Percentiles rank a stretch among this genome's conserved stretches.
phyloP scores from a whole-genome alignment of 225 moss, liverwort and hornwort genomes.

The Takakia lepidozioides region DNA sequence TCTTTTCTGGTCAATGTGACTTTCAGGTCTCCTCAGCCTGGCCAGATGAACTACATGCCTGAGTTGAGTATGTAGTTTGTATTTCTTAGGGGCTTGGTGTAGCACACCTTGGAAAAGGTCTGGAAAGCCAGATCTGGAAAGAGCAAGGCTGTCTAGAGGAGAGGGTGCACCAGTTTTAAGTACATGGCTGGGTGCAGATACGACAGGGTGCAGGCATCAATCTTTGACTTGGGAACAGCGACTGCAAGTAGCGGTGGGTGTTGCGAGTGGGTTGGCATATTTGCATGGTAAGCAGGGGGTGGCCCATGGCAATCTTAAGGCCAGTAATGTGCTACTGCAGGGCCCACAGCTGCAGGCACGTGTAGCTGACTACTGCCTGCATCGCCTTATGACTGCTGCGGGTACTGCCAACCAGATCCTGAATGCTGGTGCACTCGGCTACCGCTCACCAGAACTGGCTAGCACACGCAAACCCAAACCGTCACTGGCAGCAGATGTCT shows the following conservation, averaged over 20 bases:
- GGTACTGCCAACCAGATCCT: conserved; percentile 76
- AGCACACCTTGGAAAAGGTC: neutral
- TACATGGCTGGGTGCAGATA: conserved; percentile 36
- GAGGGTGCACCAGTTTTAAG: too few species aligned
- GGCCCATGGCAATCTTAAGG: conserved; percentile 83
- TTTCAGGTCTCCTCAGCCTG: too few species aligned
- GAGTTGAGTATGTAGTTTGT: neutral
- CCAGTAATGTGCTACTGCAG: conserved; percentile 71
- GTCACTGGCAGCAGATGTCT: conserved; percentile 71
- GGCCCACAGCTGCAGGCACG: conserved; percentile 53
- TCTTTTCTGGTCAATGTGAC: too few species aligned
- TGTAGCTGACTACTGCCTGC: conserved; percentile 75
- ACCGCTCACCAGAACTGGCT: conserved; percentile 71
- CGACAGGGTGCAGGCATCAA: conserved; percentile 40
- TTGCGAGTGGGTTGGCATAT: conserved; percentile 62
- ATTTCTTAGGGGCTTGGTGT: neutral
- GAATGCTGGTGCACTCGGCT: conserved; percentile 74
- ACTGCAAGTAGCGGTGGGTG: conserved; percentile 62
- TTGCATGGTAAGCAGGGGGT: conserved; percentile 67
- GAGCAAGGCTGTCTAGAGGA: too few species aligned
- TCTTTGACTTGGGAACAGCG: conserved; percentile 66
- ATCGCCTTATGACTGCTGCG: conserved; percentile 70
- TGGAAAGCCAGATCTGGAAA: too few species aligned
- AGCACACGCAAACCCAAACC: conserved; percentile 70
- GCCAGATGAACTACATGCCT: neutral